Evolutionary conservation across 495 filamentous ascomycete genomes (phyloP), one percentile per base, ranked within the genome.

Genomic region (Rhypophila decipiens): DNA sequence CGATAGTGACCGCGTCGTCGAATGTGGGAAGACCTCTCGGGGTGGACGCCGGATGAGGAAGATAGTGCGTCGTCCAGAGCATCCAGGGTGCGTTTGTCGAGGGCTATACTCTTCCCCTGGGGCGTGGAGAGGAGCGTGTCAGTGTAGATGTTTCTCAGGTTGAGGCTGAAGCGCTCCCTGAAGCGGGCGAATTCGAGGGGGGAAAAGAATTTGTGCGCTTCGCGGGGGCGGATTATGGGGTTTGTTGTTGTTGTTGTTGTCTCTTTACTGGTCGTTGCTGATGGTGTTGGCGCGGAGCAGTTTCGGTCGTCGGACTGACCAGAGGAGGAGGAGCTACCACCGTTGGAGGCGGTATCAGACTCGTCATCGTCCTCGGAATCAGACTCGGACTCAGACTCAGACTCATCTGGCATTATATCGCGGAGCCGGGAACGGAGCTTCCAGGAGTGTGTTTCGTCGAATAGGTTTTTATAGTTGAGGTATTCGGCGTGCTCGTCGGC

Each of bases 131-230:
- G 5, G 50, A 61, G 27, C n/a, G n/a, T n/a, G 35, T 42, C 12
- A 5, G 31, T 20, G 67, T 52, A 40, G 18, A 38, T 39, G 0
- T 11, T 1, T 1, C 20, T 18, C 15, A 53, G 54, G 0, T n/a
- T 11, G 11, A 1, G 0, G 47, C 58, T 68, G 2, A 46, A 55
- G 24, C 58, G 55, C 42, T 77, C 76, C 2, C 70, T 64, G 53
- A 65, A 73, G 1, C 57, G 54, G 11, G 49, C 59, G 55, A 55
- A 80, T 43, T 82, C 77, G 3, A 74, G 69, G 22, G 74, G 70
- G 13, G 58, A 56, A 47, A 76, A 63, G 65, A 79, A 80, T 4
- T 27, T 46, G 5, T 46, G 4, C 8, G 24, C 12, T 9, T 55
- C 51, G 2, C 44, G 37, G 5, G 39, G 23, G n/a, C 17, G 17